Base-by-base conservation (phyloP, 805 yeast genomes). In the Myxozyma vanderwaltii region DNA sequence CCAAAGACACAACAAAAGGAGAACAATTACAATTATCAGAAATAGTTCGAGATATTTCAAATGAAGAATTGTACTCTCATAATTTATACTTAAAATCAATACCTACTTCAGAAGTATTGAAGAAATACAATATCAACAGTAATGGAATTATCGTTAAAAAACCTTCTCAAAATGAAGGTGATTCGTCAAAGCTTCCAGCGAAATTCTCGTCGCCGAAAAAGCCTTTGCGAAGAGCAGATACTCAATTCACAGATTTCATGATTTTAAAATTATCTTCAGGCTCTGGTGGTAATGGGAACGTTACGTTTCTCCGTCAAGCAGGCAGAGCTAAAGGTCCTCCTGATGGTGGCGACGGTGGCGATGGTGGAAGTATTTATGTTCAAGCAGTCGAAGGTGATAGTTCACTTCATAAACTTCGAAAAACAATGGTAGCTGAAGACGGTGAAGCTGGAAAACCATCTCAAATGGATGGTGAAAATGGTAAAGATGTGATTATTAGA, bases 271-370 rank as follows among this genome's bases (percentile, higher is more conserved):
- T 90, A 7, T 71, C 75, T 2, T 83, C 96, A 27, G 99, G 99
- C 0, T 78, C 76, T 41, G 99, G 99, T 21, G 99, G 99, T 1
- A 79, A 86, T 70, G 99, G 99, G 5, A 78, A 82, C 33, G 86
- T 90, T 0, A 87, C 97, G 0, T 94, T 94, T 73, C 81, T 86
- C 59, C 78, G 97, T 64, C 98, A 90, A 66, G 88, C 96, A 2
- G 89, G 91, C 41, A 75, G 89, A 44, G 79, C 96, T 0, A 79
- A 81, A 19, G 99, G 99, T 0, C 98, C 99, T 0, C 96, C 99
- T 0, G 96, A 91, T 72, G 99, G 99, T n/a, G 99, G 99, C 8
- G 97, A 94, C 74, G 99, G 99, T 31, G 99, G 98, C 3, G 76
- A 79, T 61, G 99, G 99, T 23, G 99, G 99, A 1, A 80, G 86